Conservation (phyloP, 805 yeast species). For the Candida alai region DNA sequence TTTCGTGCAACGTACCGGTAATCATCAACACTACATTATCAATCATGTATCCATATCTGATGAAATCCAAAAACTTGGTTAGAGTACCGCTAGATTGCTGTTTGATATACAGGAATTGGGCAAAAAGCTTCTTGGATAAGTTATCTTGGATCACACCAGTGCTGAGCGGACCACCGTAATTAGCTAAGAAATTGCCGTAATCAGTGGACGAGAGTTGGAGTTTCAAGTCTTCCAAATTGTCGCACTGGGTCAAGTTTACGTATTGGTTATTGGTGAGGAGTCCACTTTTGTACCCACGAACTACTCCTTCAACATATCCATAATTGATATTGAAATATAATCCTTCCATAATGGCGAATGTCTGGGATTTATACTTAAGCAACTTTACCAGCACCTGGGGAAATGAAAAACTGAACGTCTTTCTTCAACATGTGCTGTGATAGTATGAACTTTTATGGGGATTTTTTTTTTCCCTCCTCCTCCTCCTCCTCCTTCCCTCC, state of each 20-base stretch:
- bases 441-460: too few species aligned
- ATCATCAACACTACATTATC: conserved; percentile 95
- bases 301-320: conserved; percentile 92
- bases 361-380: not conserved
- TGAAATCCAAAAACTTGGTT: conserved; percentile 81
- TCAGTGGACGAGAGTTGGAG: conserved; percentile 94
- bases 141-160: conserved; percentile 83
- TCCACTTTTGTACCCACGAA: conserved; percentile 90
- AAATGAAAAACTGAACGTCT: not conserved
- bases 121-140: conserved; percentile 68
- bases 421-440: too few species aligned
- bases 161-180: conserved; percentile 76
- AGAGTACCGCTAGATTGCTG: conserved; percentile 80
- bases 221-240: conserved; percentile 87
- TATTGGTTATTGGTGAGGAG: conserved; percentile 76
- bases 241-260: conserved; percentile 92
- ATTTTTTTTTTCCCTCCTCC: not conserved
- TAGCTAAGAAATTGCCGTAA: conserved; percentile 85
- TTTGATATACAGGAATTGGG: conserved; percentile 81
- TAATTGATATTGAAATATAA: conserved; percentile 82
- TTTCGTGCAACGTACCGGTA: conserved; percentile 93
- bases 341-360: conserved; percentile 76
- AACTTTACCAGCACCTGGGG: not conserved
- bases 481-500: not conserved
- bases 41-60: conserved; percentile 96